Conservation (phyloP, 1,139 yeast species). For the Geotrichum citri-aurantii region DNA sequence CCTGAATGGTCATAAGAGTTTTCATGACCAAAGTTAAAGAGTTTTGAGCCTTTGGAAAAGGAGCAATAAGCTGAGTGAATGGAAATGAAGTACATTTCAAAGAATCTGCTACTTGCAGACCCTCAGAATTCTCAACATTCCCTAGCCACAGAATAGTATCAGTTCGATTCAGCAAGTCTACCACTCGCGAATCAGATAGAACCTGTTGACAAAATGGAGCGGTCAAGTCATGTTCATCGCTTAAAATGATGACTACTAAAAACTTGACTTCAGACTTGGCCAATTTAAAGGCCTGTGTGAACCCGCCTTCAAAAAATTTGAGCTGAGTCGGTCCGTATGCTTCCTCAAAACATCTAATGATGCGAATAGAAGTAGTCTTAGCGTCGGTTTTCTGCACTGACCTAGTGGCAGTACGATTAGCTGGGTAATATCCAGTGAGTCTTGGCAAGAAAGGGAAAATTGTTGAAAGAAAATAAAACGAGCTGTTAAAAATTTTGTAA, state of each 20-base stretch:
- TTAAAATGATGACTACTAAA: constrained; percentile 67
- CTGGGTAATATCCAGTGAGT: constrained; percentile 36
- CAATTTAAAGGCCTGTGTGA: constrained; percentile 63
- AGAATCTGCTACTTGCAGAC: constrained; percentile 75
- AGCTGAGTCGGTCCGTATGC: constrained; percentile 29
- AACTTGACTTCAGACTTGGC: constrained; percentile 66
- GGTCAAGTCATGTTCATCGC: constrained; percentile 64
- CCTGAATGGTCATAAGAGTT: constrained; percentile 62
- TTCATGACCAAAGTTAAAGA: constrained; percentile 43
- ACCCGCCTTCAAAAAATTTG: constrained; percentile 62
- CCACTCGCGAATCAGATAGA: constrained; percentile 49
- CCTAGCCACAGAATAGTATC: constrained; percentile 81
- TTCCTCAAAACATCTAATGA: constrained; percentile 39
- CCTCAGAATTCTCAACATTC: constrained; percentile 71
- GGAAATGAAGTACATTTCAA: constrained; percentile 74
- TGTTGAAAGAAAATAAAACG: constrained; percentile 32
- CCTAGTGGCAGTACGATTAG: constrained; percentile 31
- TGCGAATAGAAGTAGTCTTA: constrained; percentile 39
- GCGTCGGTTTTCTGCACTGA: constrained; percentile 39
- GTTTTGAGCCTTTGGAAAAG: constrained; percentile 38
- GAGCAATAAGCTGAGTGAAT: constrained; percentile 63
- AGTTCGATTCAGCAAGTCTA: constrained; percentile 46
- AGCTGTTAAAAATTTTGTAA: constrained; percentile 30
- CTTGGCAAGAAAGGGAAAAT: constrained; percentile 36
- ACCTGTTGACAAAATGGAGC: constrained; percentile 51